phyloP scores from a whole-genome alignment of 1,139 yeast species.

The Cylindricascospora bacillispora region DNA sequence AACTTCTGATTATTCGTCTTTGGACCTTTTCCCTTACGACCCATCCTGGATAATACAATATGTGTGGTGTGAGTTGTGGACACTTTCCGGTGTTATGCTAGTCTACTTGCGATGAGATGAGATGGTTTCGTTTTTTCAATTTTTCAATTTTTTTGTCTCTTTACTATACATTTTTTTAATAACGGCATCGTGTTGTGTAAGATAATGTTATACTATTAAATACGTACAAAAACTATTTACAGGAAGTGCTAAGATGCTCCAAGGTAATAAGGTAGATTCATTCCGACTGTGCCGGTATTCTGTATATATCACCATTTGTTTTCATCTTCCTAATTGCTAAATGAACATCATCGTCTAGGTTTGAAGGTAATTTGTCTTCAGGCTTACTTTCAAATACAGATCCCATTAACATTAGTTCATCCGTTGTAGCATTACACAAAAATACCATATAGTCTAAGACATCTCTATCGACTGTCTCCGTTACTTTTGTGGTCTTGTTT shows the following conservation, averaged over 20 bases:
- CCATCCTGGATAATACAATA: conserved; percentile 14
- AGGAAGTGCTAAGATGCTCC: no score
- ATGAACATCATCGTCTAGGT: conserved; percentile 25
- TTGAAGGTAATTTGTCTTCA: conserved; percentile 28
- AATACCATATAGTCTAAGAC: conserved; percentile 67
- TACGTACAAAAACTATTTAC: no score
- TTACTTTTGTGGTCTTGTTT: conserved; percentile 35
- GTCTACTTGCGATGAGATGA: neutral
- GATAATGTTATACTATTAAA: no score
- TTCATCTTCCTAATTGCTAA: conserved; percentile 34
- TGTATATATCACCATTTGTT: conserved; percentile 39
- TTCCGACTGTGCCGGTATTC: no score
- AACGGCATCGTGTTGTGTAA: no score
- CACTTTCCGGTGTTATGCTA: neutral
- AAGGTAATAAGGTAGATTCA: no score
- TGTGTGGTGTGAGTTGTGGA: neutral
- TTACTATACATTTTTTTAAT: no score
- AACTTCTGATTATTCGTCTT: conserved; percentile 40
- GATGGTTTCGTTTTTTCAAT: neutral
- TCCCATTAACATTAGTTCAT: conserved; percentile 61
- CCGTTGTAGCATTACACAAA: conserved; percentile 59
- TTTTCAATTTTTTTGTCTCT: neutral
- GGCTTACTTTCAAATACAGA: conserved; percentile 58
- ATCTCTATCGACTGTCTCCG: conserved; percentile 39
- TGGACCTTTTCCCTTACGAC: conserved; percentile 27